Percentiles rank a stretch among this genome's conserved stretches.
phyloP scores from a whole-genome alignment of 2,329 filamentous ascomycete genomes.

The Scedosporium minutisporum region DNA sequence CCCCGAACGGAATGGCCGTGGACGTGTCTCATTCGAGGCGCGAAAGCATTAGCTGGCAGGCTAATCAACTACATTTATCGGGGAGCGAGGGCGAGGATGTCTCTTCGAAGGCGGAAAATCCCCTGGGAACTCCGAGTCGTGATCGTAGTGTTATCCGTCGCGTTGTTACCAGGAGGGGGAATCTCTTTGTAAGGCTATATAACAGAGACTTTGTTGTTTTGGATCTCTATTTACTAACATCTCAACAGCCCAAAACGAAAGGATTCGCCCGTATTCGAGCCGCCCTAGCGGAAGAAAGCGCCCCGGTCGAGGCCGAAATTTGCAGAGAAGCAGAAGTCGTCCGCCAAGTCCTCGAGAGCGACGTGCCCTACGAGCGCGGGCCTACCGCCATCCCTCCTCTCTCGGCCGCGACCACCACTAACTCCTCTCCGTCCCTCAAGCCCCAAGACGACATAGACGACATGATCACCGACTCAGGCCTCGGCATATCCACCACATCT shows the following conservation, averaged over 20 bases:
- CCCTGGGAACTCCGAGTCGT: slow-evolving; percentile 31
- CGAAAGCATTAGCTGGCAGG: slow-evolving; percentile 84
- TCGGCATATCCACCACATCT: slow-evolving; percentile 25
- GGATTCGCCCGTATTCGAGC: slow-evolving; percentile 89
- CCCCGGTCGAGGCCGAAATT: slow-evolving; percentile 80
- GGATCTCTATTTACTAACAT: slow-evolving; percentile 17
- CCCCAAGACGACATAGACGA: slow-evolving; percentile 61
- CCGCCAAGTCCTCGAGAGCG: slow-evolving; percentile 85
- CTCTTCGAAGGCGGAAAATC: slow-evolving; percentile 42
- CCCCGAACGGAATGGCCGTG: slow-evolving; percentile 41
- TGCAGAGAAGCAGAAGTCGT: slow-evolving; percentile 91
- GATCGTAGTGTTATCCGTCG: slow-evolving; percentile 70
- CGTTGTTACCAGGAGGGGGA: slow-evolving; percentile 77
- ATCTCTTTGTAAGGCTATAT: slow-evolving; percentile 60
- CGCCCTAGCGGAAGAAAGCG: slow-evolving; percentile 76
- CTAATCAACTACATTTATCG: slow-evolving; percentile 76
- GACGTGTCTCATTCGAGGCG: slow-evolving; percentile 48
- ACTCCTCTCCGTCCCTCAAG: slow-evolving; percentile 62
- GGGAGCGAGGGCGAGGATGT: slow-evolving; percentile 57
- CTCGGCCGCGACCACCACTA: slow-evolving; percentile 44
- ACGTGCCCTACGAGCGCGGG: slow-evolving; percentile 51
- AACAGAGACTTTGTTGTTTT: background rate
- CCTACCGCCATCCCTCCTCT: slow-evolving; percentile 28
- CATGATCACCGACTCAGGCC: slow-evolving; percentile 47
- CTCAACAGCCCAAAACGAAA: slow-evolving; percentile 77